Evolutionary conservation across 108 stramenopile species (phyloP), one percentile per base, ranked within the genome.

Genomic region (Discostella pseudostelligera): DNA sequence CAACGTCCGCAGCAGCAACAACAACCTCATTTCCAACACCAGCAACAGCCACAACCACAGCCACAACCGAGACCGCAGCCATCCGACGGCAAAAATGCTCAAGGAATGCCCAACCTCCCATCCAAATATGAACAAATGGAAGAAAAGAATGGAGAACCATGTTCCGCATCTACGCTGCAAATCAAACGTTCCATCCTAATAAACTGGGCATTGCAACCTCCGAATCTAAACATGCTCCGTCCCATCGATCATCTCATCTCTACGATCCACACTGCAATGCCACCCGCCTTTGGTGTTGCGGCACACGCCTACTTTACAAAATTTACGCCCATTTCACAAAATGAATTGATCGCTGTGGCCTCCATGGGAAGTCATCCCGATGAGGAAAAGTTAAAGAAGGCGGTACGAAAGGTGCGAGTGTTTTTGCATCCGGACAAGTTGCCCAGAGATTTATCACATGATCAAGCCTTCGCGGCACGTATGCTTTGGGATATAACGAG

Each of bases 381-480:
- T 46, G 85, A 83, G 25, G 81, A 62, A 11, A 88, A 89, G 55
- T 61, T 93, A 47, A 88, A 88, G 36, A 93, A 93, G 67, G 84
- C 83, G 1, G 86, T 93, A 0, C 74, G 87, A 4, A 90, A 86
- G 73, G 60, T 90, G 12, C 87, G 92, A 14, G 84, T 93, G 54
- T 93, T 93, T 62, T 65, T 93, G 44, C 92, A 93, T 56, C 81
- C 81, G 1, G 92, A 93, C 63, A 88, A 88, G 61, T 73, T 90
- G 11, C 92, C 92, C 37, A 65, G 78, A 14, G 92, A 93, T 59
- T 69, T 93, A 12, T 78, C 73, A 19, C 28, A 71, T 0, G 87
- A 87, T 32, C 92, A 93, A 60, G 21, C 47, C 3, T 93, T 88
- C 60, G 74, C 87, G 62, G 83, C 82, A 43, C 84, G 87, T 45